Conservation (phyloP, 139 green algal species). For the Klebsormidium nitens region DNA sequence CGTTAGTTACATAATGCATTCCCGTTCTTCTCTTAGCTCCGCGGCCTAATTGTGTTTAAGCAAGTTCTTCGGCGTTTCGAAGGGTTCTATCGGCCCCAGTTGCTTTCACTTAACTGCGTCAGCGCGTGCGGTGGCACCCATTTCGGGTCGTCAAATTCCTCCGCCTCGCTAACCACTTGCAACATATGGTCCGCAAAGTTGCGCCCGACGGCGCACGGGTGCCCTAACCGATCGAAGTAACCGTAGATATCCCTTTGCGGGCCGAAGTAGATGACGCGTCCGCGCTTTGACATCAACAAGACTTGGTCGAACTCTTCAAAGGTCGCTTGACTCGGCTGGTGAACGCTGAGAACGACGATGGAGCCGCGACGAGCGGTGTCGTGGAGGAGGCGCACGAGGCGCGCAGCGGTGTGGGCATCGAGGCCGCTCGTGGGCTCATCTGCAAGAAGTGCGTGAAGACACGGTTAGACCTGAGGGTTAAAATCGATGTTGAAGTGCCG, state of each 20-base stretch:
- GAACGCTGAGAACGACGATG: background rate
- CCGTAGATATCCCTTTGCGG: background rate
- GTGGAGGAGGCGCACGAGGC: background rate
- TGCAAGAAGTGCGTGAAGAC: too few species aligned
- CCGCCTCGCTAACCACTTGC: background rate
- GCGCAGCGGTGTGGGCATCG: background rate
- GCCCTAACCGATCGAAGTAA: background rate
- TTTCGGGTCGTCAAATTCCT: background rate
- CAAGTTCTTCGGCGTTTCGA: too few species aligned
- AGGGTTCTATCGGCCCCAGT: too few species aligned
- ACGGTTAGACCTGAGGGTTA: too few species aligned
- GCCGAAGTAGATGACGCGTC: background rate
- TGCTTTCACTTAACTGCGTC: too few species aligned
- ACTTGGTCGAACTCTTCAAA: conserved; percentile 1
- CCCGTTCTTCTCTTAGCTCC: too few species aligned
- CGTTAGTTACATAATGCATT: too few species aligned
- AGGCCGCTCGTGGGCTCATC: background rate
- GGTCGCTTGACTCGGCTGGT: background rate
- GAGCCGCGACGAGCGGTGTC: background rate
- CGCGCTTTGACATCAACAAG: background rate
- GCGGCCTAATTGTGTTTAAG: too few species aligned
- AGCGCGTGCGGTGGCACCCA: too few species aligned
- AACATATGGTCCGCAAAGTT: conserved; percentile 5
- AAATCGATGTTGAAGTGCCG: background rate
- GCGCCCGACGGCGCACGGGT: background rate